Base-by-base conservation (phyloP, 1,284 basidiomycete species). In the Lentinula novae-zelandiae region DNA sequence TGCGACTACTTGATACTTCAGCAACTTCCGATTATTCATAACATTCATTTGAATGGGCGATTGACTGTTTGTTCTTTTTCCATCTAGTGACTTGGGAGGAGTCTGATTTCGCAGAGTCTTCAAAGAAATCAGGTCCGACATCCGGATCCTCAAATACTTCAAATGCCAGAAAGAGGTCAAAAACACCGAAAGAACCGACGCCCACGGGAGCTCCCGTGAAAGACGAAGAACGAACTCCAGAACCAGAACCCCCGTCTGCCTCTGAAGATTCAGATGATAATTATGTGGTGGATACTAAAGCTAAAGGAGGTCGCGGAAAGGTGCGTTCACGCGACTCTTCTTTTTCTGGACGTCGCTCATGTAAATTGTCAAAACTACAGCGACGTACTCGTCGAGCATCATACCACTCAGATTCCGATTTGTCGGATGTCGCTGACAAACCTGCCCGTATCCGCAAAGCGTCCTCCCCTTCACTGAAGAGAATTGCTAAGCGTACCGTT, bases 51-150 rank as follows among this genome's bases (percentile, higher is more conserved):
- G 38, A 31, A 51, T 44, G 49, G 49, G 20, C 40, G 33, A 58
- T 60, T 63, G 58, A 60, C 49, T 40, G 60, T 66, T 66, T 34
- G 63, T 54, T 50, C 57, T 58, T 55, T 55, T 64, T 62, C 60
- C 34, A 60, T 68, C 44, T 74, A 91, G 89, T 84, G 84, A 73
- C 80, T 67, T 91, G 87, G 87, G 89, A 91, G 68, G 86, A 82
- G 1, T 73, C 78, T 34, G 82, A 84, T 17, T 81, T 79, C 3
- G 64, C 85, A 53, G 81, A 87, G 63, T 66, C 67, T 34, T 34
- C 31, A 9, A 44, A 46, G 27, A 68, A 65, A 64, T n/a, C 62
- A 48, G 65, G 67, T 15, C 59, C 66, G 5, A 36, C 56, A 22
- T 52, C 66, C 42, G 57, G 62, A 12, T 61, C 65, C 54, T 49